A percentile compares a stretch with the other conserved stretches of the same genome.
phyloP scores from a whole-genome alignment of 1,284 basidiomycete species.

The Trichosporon sp. region DNA sequence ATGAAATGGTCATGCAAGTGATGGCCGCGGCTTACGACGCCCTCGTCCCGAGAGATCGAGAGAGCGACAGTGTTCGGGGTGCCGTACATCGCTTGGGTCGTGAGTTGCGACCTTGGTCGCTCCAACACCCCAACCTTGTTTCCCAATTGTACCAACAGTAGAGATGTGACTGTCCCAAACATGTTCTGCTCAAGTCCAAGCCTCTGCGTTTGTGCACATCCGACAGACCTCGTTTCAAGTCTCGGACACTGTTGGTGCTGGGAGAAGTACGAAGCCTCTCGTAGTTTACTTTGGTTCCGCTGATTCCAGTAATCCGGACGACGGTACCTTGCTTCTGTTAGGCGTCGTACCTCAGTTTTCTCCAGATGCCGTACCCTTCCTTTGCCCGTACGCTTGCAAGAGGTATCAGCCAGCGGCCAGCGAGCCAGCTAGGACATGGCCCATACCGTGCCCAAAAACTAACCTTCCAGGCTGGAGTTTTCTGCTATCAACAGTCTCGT shows the following conservation, averaged over 20 bases:
- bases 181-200: neutral
- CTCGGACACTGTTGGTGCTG: neutral
- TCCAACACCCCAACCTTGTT: neutral
- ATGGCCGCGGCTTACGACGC: neutral
- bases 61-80: neutral
- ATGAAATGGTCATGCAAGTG: too few species aligned
- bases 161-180: neutral
- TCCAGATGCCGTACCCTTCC: neutral
- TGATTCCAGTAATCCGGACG: neutral
- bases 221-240: neutral
- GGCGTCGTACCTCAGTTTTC: neutral
- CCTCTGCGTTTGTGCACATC: neutral
- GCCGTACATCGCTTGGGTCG: neutral
- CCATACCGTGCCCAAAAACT: neutral
- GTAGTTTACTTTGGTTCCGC: neutral
- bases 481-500: neutral
- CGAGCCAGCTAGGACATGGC: too few species aligned
- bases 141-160: neutral
- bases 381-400: too few species aligned
- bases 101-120: neutral
- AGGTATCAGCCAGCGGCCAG: too few species aligned
- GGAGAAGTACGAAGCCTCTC: neutral
- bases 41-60: neutral
- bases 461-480: neutral
- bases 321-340: neutral